Evolutionary conservation across 2,329 filamentous ascomycete genomes (phyloP).

Genomic region (Penicillium sp.): DNA sequence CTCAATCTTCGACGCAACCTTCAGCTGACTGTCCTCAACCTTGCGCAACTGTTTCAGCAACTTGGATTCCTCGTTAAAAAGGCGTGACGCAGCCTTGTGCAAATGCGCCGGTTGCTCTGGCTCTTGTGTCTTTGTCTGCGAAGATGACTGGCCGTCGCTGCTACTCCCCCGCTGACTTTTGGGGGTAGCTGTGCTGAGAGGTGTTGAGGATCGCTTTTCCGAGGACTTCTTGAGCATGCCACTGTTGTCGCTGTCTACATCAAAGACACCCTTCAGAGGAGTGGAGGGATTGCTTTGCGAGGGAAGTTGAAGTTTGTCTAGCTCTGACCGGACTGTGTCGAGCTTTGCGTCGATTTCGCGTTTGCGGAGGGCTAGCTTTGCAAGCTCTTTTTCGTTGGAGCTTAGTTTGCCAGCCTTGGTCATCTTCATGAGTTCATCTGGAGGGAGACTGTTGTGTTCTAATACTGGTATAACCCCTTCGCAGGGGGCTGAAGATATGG

Average conservation of each 20-base stretch:
- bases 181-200: conserved; percentile 15
- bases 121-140: conserved; percentile 9
- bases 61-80: conserved; percentile 41
- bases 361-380: conserved; percentile 47
- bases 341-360: conserved; percentile 44
- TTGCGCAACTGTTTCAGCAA: conserved; percentile 45
- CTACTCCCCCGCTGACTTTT: conserved; percentile 22
- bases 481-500: conserved; percentile 24
- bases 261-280: conserved; percentile 16
- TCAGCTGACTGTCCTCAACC: conserved; percentile 46
- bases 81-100: conserved; percentile 35
- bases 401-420: conserved; percentile 37
- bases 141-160: conserved; percentile 20
- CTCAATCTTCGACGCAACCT: conserved; percentile 46
- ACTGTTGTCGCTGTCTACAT: conserved; percentile 23
- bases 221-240: conserved; percentile 23
- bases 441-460: conserved; percentile 24
- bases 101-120: conserved; percentile 25
- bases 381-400: conserved; percentile 48
- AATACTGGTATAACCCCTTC: conserved; percentile 19
- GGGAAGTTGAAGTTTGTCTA: conserved; percentile 33
- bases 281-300: conserved; percentile 10
- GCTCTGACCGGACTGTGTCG: conserved; percentile 39
- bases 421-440: conserved; percentile 30
- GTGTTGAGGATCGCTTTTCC: conserved; percentile 22